Percentiles rank a stretch among this genome's conserved stretches.
phyloP scores from a whole-genome alignment of 352 stramenopile species.

The Blastocystis sp. region DNA sequence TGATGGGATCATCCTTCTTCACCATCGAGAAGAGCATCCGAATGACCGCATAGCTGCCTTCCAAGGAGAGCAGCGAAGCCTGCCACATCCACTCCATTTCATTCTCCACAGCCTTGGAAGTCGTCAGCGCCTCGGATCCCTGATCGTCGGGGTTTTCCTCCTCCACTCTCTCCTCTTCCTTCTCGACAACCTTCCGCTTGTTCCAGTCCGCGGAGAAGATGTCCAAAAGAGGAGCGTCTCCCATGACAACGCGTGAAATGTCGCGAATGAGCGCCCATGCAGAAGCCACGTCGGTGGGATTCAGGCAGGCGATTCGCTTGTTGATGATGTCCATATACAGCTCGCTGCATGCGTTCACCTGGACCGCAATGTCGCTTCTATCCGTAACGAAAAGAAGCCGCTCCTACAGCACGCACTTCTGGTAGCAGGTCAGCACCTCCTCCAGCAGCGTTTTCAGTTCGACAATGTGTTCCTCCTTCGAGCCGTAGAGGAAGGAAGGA shows the following conservation, averaged over 20 bases:
- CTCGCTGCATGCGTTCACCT: slow-evolving; percentile 45
- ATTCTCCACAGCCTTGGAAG: neutral
- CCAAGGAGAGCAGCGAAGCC: slow-evolving; percentile 44
- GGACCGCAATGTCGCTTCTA: slow-evolving; percentile 37
- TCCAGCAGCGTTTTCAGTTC: slow-evolving; percentile 23
- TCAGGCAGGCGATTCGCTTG: neutral
- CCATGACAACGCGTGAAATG: slow-evolving; percentile 51
- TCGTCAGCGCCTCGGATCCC: neutral
- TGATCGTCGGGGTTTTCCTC: neutral
- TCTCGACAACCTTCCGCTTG: neutral
- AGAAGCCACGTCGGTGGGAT: neutral
- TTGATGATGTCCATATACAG: slow-evolving; percentile 36
- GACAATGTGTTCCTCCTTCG: neutral
- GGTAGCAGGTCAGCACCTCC: slow-evolving; percentile 42
- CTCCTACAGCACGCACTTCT: slow-evolving; percentile 30
- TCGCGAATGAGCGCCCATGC: slow-evolving; percentile 29
- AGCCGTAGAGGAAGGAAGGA: slow-evolving; percentile 16
- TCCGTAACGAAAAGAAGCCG: neutral
- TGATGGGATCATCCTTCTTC: neutral
- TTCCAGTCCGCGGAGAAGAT: slow-evolving; percentile 14
- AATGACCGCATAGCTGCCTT: slow-evolving; percentile 50
- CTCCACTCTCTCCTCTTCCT: neutral
- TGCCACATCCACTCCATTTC: slow-evolving; percentile 57
- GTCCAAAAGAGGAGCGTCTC: slow-evolving; percentile 31
- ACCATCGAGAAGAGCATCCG: slow-evolving; percentile 45